Conservation (phyloP, 371 early-diverging fungal genomes). For the Lichtheimia corymbifera region DNA sequence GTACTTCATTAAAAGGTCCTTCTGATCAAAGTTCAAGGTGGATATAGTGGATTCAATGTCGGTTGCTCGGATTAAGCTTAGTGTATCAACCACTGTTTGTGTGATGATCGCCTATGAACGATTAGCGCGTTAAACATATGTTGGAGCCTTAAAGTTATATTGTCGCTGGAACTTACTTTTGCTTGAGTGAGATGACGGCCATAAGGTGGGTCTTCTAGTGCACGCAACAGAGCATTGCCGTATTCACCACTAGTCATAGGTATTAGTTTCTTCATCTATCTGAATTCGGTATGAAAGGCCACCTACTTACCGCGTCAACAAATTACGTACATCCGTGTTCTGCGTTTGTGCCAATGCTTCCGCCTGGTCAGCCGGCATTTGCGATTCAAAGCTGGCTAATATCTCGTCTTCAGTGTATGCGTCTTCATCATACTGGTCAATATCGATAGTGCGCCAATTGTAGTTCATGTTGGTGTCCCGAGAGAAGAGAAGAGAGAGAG, state of each 20-base stretch:
- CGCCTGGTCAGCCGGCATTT: slow-evolving; percentile 53
- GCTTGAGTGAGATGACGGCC: slow-evolving; percentile 67
- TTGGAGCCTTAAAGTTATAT: neutral
- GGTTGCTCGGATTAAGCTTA: slow-evolving; percentile 66
- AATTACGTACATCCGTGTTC: slow-evolving; percentile 62
- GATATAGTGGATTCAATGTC: slow-evolving; percentile 71
- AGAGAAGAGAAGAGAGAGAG: too few relatives aligned
- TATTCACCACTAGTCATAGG: slow-evolving; percentile 62
- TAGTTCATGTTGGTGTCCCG: slow-evolving; percentile 26
- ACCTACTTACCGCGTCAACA: slow-evolving; percentile 40
- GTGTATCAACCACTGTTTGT: slow-evolving; percentile 78
- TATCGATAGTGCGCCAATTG: slow-evolving; percentile 78
- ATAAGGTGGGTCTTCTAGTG: slow-evolving; percentile 87
- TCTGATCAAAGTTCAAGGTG: slow-evolving; percentile 58
- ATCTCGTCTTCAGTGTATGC: slow-evolving; percentile 68
- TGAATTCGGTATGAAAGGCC: neutral
- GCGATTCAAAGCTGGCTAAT: slow-evolving; percentile 38
- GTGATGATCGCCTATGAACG: slow-evolving; percentile 62
- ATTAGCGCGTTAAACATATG: neutral
- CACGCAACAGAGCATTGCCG: slow-evolving; percentile 63
- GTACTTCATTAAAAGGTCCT: slow-evolving; percentile 88
- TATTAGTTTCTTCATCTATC: too few relatives aligned
- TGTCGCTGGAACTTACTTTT: slow-evolving; percentile 57
- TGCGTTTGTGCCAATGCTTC: slow-evolving; percentile 58
- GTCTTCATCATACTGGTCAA: slow-evolving; percentile 85